These are phyloP conservation scores for Capsella rubella DNA, from an alignment of 441 rosid species.

Conservation along the genomic window DNA sequence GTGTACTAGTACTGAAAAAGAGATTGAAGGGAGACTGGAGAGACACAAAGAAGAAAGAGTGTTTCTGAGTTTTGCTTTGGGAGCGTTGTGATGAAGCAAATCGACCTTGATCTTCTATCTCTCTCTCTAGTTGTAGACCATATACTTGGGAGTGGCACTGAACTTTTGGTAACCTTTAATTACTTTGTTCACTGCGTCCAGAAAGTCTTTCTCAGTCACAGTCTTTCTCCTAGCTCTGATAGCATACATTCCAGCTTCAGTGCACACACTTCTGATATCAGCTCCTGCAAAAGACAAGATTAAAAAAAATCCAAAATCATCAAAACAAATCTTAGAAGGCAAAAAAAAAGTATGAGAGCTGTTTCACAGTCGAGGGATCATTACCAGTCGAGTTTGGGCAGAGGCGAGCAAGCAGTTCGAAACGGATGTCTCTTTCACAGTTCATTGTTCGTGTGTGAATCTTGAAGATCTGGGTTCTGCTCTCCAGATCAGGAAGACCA, in stretches of 20 bases:
- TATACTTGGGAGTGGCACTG: constrained; percentile 94
- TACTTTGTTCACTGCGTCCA: constrained; percentile 96
- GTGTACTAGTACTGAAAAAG: not conserved
- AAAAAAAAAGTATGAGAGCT: not conserved
- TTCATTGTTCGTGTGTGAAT: constrained; percentile 97
- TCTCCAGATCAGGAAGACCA: constrained; percentile 93
- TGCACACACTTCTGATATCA: constrained; percentile 97
- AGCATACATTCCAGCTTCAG: constrained; percentile 99
- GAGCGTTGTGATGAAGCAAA: constrained; percentile 14
- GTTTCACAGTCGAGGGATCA: not conserved
- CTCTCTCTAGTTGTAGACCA: constrained; percentile 77
- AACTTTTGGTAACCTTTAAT: constrained; percentile 96
- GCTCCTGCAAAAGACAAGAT: constrained; percentile 64
- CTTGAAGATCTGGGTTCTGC: constrained; percentile 91
- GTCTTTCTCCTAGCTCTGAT: constrained; percentile 94
- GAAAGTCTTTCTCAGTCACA: constrained; percentile 94
- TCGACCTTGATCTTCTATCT: not conserved
- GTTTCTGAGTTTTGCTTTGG: constrained; percentile 15
- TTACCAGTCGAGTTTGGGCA: constrained; percentile 95
- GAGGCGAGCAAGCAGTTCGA: constrained; percentile 93
- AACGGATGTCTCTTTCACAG: constrained; percentile 87
- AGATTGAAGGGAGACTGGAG: not conserved
- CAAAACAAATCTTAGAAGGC: not conserved
- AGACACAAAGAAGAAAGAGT: constrained; percentile 11
- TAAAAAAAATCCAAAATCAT: constrained; percentile 3